A percentile compares a stretch with the other conserved stretches of the same genome.
These are phyloP conservation scores for Berberis vulgaris DNA, from an alignment of 164 flowering plant species.

Conservation along the genomic window DNA sequence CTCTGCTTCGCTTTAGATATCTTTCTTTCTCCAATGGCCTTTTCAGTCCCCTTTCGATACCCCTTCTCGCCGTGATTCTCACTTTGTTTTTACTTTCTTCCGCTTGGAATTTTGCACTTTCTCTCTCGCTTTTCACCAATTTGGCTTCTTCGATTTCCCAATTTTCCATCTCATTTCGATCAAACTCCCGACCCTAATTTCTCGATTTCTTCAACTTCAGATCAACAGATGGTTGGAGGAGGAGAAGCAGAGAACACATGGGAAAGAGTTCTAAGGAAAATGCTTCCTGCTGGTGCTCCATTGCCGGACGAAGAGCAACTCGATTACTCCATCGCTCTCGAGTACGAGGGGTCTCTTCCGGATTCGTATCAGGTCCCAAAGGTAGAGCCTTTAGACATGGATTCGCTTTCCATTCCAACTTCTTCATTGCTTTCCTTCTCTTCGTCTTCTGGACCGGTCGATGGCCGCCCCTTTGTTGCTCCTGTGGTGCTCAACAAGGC, in stretches of 20 bases:
- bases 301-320: constrained; percentile 43
- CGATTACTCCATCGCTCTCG: constrained; percentile 83
- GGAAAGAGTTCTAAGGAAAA: constrained; percentile 65
- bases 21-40: too few relatives aligned
- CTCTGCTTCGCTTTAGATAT: too few relatives aligned
- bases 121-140: too few relatives aligned
- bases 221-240: neutral
- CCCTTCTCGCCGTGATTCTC: too few relatives aligned
- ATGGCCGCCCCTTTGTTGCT: constrained; percentile 55
- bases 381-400: constrained; percentile 55
- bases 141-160: too few relatives aligned
- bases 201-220: too few relatives aligned
- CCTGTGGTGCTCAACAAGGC: too few relatives aligned
- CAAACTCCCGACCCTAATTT: too few relatives aligned
- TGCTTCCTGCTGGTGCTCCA: constrained; percentile 84
- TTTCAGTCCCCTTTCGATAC: too few relatives aligned
- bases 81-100: too few relatives aligned
- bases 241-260: constrained; percentile 15
- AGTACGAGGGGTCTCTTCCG: constrained; percentile 64
- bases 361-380: constrained; percentile 62
- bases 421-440: constrained; percentile 20
- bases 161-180: too few relatives aligned
- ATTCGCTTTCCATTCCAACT: constrained; percentile 28
- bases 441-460: constrained; percentile 51
- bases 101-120: too few relatives aligned